These are phyloP conservation scores for Termitomyces sp. DNA, from an alignment of 768 basidiomycete genomes.

Conservation along the genomic window DNA sequence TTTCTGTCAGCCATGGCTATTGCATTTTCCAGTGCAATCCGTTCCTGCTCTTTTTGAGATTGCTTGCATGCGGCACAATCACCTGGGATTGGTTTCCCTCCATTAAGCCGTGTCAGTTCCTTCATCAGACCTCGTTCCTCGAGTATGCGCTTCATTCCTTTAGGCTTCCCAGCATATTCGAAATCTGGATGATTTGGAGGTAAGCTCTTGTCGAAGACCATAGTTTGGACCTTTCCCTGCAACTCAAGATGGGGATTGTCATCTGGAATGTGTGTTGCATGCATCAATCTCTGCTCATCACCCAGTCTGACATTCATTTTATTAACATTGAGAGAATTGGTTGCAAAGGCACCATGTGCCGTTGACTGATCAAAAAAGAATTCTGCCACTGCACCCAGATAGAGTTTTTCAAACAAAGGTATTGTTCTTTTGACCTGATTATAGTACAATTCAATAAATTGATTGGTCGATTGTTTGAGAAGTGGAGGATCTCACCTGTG, in stretches of 20 bases:
- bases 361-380: not conserved
- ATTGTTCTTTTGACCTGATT: not conserved
- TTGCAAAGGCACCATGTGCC: not conserved
- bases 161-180: slow-evolving; percentile 1
- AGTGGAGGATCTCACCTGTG: not conserved
- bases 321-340: not conserved
- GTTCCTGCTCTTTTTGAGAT: not conserved
- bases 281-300: not conserved
- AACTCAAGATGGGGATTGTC: not conserved
- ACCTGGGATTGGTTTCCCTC: not conserved
- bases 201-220: not conserved
- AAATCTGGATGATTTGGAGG: slow-evolving; percentile 1
- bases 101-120: not conserved
- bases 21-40: not conserved
- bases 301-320: slow-evolving; percentile 13
- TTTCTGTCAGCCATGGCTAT: not conserved
- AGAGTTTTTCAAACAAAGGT: not conserved
- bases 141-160: slow-evolving; percentile 4
- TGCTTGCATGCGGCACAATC: not conserved
- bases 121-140: slow-evolving; percentile 2
- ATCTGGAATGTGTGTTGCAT: not conserved
- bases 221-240: not conserved
- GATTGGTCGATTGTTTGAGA: not conserved
- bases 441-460: no score
- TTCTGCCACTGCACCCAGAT: not conserved